These are phyloP conservation scores for Fusarium siculi DNA, from an alignment of 2,329 filamentous ascomycete genomes.

Conservation along the genomic window DNA sequence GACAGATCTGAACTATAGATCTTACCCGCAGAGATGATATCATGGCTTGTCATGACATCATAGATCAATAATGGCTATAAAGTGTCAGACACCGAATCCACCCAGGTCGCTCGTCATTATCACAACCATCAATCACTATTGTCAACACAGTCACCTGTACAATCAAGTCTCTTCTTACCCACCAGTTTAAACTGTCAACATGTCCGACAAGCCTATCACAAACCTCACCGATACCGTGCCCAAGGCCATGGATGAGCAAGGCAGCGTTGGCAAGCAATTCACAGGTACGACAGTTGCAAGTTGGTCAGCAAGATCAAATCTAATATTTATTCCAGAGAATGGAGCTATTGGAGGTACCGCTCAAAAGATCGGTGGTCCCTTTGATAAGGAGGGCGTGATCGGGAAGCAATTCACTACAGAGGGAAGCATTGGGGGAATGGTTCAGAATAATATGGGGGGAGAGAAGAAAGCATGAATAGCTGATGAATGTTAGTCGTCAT, in stretches of 20 bases:
- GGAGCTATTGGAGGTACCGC: constrained; percentile 62
- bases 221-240: constrained; percentile 40
- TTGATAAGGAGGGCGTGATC: constrained; percentile 62
- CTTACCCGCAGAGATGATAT: neutral
- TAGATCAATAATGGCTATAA: neutral
- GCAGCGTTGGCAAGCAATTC: constrained; percentile 66
- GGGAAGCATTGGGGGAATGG: constrained; percentile 62
- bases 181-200: neutral
- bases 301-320: rapidly evolving
- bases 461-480: constrained; percentile 41
- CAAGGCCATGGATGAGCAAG: constrained; percentile 59
- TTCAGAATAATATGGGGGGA: constrained; percentile 59
- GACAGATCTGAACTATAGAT: rapidly evolving
- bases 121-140: neutral
- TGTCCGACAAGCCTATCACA: constrained; percentile 28
- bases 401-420: constrained; percentile 66
- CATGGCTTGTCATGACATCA: neutral
- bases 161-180: neutral
- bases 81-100: neutral
- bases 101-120: rapidly evolving
- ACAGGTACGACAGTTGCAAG: constrained; percentile 49
- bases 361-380: constrained; percentile 61
- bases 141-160: too few species aligned
- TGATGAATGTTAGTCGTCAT: rapidly evolving
- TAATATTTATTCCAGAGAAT: constrained; percentile 45